Percentiles rank a stretch among this genome's conserved stretches.
These are phyloP conservation scores for sorghum (Sorghum bicolor) DNA, from an alignment of 176 grass and related monocot species.

Conservation along the genomic window Sorghum_bicolor_NCBIv3 NC_012871.2:5470001-5470500, in stretches of 20 bases:
- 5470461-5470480: slow-evolving; percentile 73
- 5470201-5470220: not conserved
- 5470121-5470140: not conserved
- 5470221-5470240: not conserved
- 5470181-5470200: not conserved
- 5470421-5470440: slow-evolving; percentile 76
- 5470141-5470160: slow-evolving; percentile 12
- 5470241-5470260: slow-evolving; percentile 13
- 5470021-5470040: slow-evolving; percentile 79
- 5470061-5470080: slow-evolving; percentile 94
- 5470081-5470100: slow-evolving; percentile 90
- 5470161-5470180: not conserved
- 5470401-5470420: slow-evolving; percentile 71
- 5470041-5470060: slow-evolving; percentile 88
- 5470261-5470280: slow-evolving; percentile 7
- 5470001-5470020: slow-evolving; percentile 78
- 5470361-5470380: not conserved
- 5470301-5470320: not conserved
- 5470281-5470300: slow-evolving; percentile 7
- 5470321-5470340: not conserved
- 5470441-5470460: slow-evolving; percentile 97
- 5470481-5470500: slow-evolving; percentile 84
- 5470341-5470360: not conserved
- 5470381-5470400: slow-evolving; percentile 5
- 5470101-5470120: not conserved